Evolutionary conservation across 352 stramenopile species (phyloP).

Genomic region (Pythium scleroteichum): DNA sequence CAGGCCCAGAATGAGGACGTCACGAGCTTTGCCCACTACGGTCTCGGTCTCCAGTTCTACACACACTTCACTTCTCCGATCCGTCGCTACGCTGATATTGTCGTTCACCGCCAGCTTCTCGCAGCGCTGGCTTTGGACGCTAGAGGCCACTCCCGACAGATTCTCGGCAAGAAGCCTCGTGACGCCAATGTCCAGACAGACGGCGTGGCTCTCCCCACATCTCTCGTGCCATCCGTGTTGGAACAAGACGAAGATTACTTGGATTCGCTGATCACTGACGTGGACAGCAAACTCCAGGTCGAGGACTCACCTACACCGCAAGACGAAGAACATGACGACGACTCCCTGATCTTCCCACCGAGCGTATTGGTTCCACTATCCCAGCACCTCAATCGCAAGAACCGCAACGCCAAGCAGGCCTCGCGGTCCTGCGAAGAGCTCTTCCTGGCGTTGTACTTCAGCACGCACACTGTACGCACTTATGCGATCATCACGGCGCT

Average conservation of each 20-base stretch:
- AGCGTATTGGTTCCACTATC: slow-evolving; percentile 78
- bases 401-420: slow-evolving; percentile 88
- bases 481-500: slow-evolving; percentile 89
- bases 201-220: slow-evolving; percentile 39
- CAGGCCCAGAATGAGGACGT: slow-evolving; percentile 41
- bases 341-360: slow-evolving; percentile 42
- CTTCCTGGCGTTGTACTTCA: slow-evolving; percentile 94
- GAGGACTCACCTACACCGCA: not conserved
- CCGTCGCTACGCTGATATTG: slow-evolving; percentile 88
- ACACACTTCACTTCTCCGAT: slow-evolving; percentile 93
- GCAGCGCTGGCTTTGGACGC: slow-evolving; percentile 41
- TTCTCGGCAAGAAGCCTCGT: slow-evolving; percentile 3
- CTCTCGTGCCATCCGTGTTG: slow-evolving; percentile 62
- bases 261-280: slow-evolving; percentile 60
- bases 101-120: slow-evolving; percentile 90
- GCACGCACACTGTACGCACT: slow-evolving; percentile 78
- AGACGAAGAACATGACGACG: slow-evolving; percentile 24
- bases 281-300: slow-evolving; percentile 61
- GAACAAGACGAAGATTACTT: slow-evolving; percentile 32
- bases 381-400: slow-evolving; percentile 90
- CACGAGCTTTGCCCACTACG: slow-evolving; percentile 85
- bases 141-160: not conserved
- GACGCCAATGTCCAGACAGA: not conserved
- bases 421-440: slow-evolving; percentile 88
- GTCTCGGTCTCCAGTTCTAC: slow-evolving; percentile 87